These are phyloP conservation scores for Calonectria multiphialidica DNA, from an alignment of 2,329 filamentous ascomycete species.

Conservation along the genomic window DNA sequence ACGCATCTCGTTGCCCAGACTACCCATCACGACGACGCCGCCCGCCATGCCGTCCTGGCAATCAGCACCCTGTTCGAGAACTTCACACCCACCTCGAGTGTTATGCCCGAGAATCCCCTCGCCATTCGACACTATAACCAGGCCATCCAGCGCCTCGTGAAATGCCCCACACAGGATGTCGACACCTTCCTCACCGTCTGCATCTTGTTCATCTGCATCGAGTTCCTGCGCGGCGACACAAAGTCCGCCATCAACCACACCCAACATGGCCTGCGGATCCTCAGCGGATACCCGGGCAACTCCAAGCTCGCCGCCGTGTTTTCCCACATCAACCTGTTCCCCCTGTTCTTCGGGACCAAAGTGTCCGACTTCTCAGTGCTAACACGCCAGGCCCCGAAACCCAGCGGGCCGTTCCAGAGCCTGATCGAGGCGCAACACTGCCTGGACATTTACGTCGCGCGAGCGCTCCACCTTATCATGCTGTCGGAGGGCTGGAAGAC, in stretches of 20 bases:
- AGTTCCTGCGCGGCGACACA: slow-evolving; percentile 54
- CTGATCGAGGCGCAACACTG: slow-evolving; percentile 44
- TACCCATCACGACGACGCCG: slow-evolving; percentile 51
- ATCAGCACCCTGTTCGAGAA: slow-evolving; percentile 55
- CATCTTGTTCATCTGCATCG: slow-evolving; percentile 58
- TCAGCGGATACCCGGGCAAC: slow-evolving; percentile 41
- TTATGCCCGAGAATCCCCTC: slow-evolving; percentile 42
- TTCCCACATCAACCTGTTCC: slow-evolving; percentile 53
- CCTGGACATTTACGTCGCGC: slow-evolving; percentile 44
- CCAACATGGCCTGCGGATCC: slow-evolving; percentile 52
- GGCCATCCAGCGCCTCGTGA: slow-evolving; percentile 50
- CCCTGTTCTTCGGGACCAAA: slow-evolving; percentile 50
- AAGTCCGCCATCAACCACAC: slow-evolving; percentile 52
- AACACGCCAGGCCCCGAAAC: neutral
- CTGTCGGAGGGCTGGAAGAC: slow-evolving; percentile 43
- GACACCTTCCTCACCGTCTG: slow-evolving; percentile 54
- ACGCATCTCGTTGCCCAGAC: slow-evolving; percentile 54
- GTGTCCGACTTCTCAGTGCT: slow-evolving; percentile 21
- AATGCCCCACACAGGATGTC: slow-evolving; percentile 36
- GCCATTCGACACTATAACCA: slow-evolving; percentile 56
- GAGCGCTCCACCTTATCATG: slow-evolving; percentile 47
- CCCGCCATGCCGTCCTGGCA: slow-evolving; percentile 52
- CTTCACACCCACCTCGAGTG: slow-evolving; percentile 27
- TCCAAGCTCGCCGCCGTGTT: slow-evolving; percentile 52
- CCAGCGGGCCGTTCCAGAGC: slow-evolving; percentile 23